Percentiles rank a stretch among this genome's conserved stretches.
Evolutionary conservation across 257 asterid species (phyloP).

Genomic region (Mitragyna speciosa): DNA sequence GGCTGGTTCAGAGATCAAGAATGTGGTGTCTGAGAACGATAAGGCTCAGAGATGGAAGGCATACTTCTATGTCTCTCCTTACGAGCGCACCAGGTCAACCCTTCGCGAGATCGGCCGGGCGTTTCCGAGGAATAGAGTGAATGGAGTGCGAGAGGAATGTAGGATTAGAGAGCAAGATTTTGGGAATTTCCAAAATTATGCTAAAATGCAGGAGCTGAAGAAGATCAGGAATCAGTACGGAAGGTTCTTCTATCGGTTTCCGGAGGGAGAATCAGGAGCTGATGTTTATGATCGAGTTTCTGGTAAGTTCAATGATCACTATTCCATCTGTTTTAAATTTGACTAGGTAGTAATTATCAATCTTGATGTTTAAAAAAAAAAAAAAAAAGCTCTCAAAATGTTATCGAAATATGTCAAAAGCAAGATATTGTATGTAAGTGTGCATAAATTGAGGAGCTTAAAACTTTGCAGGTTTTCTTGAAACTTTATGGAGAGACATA

Average conservation of each 20-base stretch:
- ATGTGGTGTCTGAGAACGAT: conserved; percentile 18
- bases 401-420: too few species aligned
- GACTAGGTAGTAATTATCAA: too few species aligned
- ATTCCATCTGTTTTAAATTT: too few species aligned
- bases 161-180: conserved; percentile 67
- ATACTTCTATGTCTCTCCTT: conserved; percentile 51
- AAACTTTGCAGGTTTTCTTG: conserved; percentile 46
- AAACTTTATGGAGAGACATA: conserved; percentile 64
- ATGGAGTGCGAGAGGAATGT: conserved; percentile 59
- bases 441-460: background rate
- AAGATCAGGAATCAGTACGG: conserved; percentile 43
- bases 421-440: too few species aligned
- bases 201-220: conserved; percentile 49
- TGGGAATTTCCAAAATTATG: conserved; percentile 63
- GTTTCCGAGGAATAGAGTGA: conserved; percentile 36
- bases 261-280: conserved; percentile 71
- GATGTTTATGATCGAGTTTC: conserved; percentile 69
- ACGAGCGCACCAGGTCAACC: conserved; percentile 22
- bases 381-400: too few species aligned
- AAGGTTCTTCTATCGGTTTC: conserved; percentile 63
- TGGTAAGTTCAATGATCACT: conserved; percentile 32
- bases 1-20: conserved; percentile 21
- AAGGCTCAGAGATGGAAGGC: conserved; percentile 20
- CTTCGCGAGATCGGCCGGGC: conserved; percentile 21
- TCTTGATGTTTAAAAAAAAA: too few species aligned